phyloP scores from a whole-genome alignment of 495 filamentous ascomycete genomes.

The Chaetomium fimeti region DNA sequence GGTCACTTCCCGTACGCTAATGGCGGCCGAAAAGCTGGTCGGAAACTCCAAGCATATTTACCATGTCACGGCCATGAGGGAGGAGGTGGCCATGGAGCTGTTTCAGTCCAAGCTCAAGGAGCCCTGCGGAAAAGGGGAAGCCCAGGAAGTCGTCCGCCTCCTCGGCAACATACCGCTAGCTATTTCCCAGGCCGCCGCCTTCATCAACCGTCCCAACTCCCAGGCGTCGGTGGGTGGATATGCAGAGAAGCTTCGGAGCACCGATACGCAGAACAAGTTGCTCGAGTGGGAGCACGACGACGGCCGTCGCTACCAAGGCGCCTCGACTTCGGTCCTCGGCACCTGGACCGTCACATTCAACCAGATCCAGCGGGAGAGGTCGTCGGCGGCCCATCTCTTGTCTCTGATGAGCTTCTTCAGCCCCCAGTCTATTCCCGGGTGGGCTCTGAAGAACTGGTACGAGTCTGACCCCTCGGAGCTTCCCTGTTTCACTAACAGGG shows the following conservation, averaged over 20 bases:
- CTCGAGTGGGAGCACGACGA: constrained; percentile 7
- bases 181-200: constrained; percentile 46
- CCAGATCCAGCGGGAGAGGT: constrained; percentile 27
- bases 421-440: constrained; percentile 38
- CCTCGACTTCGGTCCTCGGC: constrained; percentile 16
- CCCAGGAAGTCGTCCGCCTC: constrained; percentile 26
- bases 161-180: constrained; percentile 50
- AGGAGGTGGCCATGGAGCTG: neutral
- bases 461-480: neutral
- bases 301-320: neutral
- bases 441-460: neutral
- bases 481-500: neutral
- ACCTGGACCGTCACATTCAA: constrained; percentile 37
- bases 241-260: neutral
- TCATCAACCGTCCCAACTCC: constrained; percentile 32
- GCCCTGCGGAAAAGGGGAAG: neutral
- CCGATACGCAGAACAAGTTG: neutral
- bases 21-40: neutral
- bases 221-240: constrained; percentile 13
- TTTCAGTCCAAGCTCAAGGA: constrained; percentile 1
- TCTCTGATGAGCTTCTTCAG: constrained; percentile 43
- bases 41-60: neutral
- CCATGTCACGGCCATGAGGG: neutral
- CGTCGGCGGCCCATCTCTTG: constrained; percentile 39
- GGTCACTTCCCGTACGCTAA: constrained; percentile 1